These are phyloP conservation scores for Ascoidea rubescens DNA, from an alignment of 805 yeast species.

Conservation along the genomic window DNA sequence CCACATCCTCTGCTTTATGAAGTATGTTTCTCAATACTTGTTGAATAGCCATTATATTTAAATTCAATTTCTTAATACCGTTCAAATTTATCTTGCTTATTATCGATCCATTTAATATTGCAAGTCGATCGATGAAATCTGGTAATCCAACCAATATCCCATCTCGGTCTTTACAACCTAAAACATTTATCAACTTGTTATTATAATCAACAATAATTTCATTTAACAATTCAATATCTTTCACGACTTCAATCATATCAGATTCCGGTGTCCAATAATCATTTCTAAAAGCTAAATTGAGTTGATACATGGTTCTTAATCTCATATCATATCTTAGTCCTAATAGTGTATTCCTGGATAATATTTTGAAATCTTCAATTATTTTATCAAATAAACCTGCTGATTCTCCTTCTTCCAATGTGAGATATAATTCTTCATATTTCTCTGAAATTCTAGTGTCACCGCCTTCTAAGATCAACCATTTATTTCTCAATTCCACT, in stretches of 20 bases:
- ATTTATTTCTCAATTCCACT: slow-evolving; percentile 5
- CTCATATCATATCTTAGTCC: slow-evolving; percentile 46
- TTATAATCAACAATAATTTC: slow-evolving; percentile 32
- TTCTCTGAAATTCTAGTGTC: slow-evolving; percentile 4
- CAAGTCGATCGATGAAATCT: slow-evolving; percentile 32
- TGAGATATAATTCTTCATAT: slow-evolving; percentile 2
- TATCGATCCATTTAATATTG: slow-evolving; percentile 37
- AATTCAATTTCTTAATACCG: slow-evolving; percentile 44
- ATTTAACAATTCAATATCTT: slow-evolving; percentile 35
- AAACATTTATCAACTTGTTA: slow-evolving; percentile 22
- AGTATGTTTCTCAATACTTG: slow-evolving; percentile 53
- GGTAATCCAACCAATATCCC: slow-evolving; percentile 35
- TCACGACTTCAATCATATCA: slow-evolving; percentile 49
- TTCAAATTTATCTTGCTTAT: slow-evolving; percentile 36
- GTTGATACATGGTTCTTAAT: slow-evolving; percentile 35
- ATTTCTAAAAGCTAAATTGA: slow-evolving; percentile 32
- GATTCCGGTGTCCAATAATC: slow-evolving; percentile 36
- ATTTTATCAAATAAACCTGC: slow-evolving; percentile 17
- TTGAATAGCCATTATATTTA: slow-evolving; percentile 52
- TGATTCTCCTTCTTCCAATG: slow-evolving; percentile 5
- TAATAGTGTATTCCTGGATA: slow-evolving; percentile 17
- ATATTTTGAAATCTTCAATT: slow-evolving; percentile 13
- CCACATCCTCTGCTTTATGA: slow-evolving; percentile 34
- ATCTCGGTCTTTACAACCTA: slow-evolving; percentile 17
- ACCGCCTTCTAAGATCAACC: slow-evolving; percentile 9